Evolutionary conservation across 306 rosid species (phyloP).

Genomic region (Dicorynia guianensis): DNA sequence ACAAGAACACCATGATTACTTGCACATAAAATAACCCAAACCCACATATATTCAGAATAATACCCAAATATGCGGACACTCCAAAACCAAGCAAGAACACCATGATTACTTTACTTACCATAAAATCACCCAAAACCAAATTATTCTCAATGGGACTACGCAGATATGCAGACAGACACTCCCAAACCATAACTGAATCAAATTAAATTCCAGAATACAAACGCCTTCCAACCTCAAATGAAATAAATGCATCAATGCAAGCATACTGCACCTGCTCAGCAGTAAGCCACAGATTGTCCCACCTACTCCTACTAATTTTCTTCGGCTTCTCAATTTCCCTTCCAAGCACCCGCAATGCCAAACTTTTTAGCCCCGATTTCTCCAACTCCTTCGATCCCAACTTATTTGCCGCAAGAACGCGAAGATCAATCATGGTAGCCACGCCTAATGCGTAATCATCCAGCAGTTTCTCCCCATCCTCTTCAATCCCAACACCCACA

Average conservation of each 20-base stretch:
- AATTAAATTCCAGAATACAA: neutral
- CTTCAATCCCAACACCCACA: neutral
- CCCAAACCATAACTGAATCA: neutral
- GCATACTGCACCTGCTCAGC: neutral
- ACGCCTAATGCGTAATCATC: neutral
- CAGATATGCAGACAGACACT: too few relatives aligned
- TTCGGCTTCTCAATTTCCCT: neutral
- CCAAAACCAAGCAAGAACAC: too few relatives aligned
- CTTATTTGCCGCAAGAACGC: neutral
- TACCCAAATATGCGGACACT: too few relatives aligned
- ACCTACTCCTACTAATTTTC: neutral
- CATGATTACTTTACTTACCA: too few relatives aligned
- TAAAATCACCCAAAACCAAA: too few relatives aligned
- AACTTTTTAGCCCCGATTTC: neutral
- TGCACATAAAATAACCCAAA: too few relatives aligned
- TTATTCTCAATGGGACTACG: too few relatives aligned
- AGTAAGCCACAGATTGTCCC: neutral
- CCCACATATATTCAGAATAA: too few relatives aligned
- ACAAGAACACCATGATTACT: neutral
- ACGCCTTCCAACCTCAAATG: neutral
- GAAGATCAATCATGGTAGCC: neutral
- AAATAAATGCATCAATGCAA: neutral
- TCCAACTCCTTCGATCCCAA: neutral
- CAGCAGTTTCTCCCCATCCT: neutral
- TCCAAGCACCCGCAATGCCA: neutral